Percentiles rank a stretch among this genome's conserved stretches.
phyloP scores from a whole-genome alignment of 2,329 filamentous ascomycete genomes.

The Aspergillus terreus region DNA sequence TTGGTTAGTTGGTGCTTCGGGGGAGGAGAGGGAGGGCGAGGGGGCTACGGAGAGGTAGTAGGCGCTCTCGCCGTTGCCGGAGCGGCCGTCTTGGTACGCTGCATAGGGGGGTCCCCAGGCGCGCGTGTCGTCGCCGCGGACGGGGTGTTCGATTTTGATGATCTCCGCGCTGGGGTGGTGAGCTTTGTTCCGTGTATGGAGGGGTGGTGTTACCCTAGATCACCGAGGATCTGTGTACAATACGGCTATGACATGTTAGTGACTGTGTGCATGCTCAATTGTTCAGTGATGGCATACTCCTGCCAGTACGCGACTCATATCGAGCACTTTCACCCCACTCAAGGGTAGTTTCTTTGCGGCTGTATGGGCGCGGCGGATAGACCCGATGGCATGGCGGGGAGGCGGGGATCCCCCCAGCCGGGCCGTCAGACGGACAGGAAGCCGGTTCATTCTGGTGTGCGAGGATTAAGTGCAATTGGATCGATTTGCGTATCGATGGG shows the following conservation, averaged over 20 bases:
- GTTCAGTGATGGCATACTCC: neutral
- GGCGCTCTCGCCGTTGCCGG: conserved; percentile 74
- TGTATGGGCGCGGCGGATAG: neutral
- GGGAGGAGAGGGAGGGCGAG: neutral
- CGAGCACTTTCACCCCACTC: conserved; percentile 9
- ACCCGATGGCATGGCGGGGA: neutral
- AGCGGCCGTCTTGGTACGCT: conserved; percentile 62
- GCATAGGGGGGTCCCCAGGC: conserved; percentile 97
- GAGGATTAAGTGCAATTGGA: neutral
- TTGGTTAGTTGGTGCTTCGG: neutral
- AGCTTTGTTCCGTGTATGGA: neutral
- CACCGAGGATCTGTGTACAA: conserved; percentile 1
- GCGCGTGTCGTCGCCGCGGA: conserved; percentile 85
- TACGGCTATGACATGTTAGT: neutral
- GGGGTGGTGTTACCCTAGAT: neutral
- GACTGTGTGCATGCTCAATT: neutral
- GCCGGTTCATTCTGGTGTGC: neutral
- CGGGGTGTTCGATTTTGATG: conserved; percentile 95
- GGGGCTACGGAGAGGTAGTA: conserved; percentile 79
- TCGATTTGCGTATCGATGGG: neutral
- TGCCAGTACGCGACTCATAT: conserved; percentile 10
- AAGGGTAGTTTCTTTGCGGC: conserved; percentile 10
- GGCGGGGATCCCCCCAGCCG: neutral
- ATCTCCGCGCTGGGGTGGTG: conserved; percentile 69
- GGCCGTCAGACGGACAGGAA: neutral